Conservation (phyloP, 352 stramenopile genomes). For the Thraustochytrium striatum region DNA sequence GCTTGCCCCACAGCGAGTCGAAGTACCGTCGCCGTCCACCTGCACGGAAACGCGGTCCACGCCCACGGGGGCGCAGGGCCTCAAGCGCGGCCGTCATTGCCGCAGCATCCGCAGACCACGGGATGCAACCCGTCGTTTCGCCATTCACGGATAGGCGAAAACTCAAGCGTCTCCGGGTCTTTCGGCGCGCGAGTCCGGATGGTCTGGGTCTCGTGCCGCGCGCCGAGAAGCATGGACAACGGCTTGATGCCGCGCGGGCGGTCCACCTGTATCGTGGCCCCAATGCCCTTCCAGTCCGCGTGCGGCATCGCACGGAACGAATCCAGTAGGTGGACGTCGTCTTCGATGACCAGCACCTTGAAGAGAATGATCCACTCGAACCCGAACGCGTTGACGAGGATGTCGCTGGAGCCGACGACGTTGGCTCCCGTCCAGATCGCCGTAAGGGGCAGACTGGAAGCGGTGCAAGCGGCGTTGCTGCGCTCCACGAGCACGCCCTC, state of each 20-base stretch:
- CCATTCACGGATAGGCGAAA: not conserved
- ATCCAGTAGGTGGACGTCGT: conserved; percentile 52
- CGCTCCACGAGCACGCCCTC: conserved; percentile 46
- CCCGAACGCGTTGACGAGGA: conserved; percentile 47
- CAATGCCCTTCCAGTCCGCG: conserved; percentile 55
- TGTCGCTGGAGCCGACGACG: conserved; percentile 51
- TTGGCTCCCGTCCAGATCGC: conserved; percentile 52
- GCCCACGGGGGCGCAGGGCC: conserved; percentile 72
- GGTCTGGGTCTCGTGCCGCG: conserved; percentile 58
- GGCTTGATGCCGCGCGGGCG: conserved; percentile 51
- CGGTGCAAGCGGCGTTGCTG: conserved; percentile 25
- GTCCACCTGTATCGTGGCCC: conserved; percentile 50
- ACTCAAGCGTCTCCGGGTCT: not conserved
- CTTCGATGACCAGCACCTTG: conserved; percentile 52
- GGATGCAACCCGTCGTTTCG: conserved; percentile 43
- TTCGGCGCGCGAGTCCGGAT: conserved; percentile 50
- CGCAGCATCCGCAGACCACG: conserved; percentile 58
- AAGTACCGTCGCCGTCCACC: conserved; percentile 51
- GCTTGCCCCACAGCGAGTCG: conserved; percentile 1
- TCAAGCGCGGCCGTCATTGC: conserved; percentile 69
- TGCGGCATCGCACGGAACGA: conserved; percentile 55
- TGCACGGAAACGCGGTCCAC: conserved; percentile 80
- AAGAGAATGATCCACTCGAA: conserved; percentile 57
- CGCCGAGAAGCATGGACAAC: conserved; percentile 52
- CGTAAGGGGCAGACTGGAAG: conserved; percentile 36